Evolutionary conservation across 192 early-diverging fungal genomes (phyloP).

Genomic region (Ramicandelaber brevisporus): DNA sequence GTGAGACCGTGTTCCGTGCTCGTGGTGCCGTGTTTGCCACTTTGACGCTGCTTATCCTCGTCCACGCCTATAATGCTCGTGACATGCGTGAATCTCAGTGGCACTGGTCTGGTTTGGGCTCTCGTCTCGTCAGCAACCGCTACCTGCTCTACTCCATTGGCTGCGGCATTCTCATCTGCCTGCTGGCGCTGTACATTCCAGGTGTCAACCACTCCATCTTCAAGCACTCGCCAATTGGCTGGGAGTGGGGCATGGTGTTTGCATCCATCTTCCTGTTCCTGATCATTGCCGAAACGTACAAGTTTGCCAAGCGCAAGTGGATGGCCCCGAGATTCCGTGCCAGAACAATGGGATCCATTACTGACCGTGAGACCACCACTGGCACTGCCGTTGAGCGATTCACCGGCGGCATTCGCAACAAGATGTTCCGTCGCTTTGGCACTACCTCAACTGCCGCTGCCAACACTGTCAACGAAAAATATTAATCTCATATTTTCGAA

Average conservation of each 20-base stretch:
- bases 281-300: constrained; percentile 35
- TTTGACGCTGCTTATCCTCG: constrained; percentile 36
- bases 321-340: no score
- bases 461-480: no score
- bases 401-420: no score
- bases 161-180: constrained; percentile 20
- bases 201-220: constrained; percentile 31
- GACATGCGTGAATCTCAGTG: constrained; percentile 33
- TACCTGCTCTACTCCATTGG: constrained; percentile 17
- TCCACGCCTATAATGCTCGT: constrained; percentile 56
- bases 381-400: no score
- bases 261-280: constrained; percentile 30
- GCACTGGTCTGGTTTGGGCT: constrained; percentile 12
- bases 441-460: no score
- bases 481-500: no score
- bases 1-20: constrained; percentile 37
- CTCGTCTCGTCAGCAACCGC: constrained; percentile 20
- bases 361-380: no score
- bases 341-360: no score
- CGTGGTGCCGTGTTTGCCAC: constrained; percentile 45
- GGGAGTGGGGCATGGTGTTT: constrained; percentile 47
- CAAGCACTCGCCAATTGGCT: constrained; percentile 29
- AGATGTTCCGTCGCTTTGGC: no score
- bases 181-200: constrained; percentile 38
- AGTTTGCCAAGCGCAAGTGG: constrained; percentile 24